Base-by-base conservation (phyloP, 148 eudicot genomes). In the Simmondsia chinensis region DNA sequence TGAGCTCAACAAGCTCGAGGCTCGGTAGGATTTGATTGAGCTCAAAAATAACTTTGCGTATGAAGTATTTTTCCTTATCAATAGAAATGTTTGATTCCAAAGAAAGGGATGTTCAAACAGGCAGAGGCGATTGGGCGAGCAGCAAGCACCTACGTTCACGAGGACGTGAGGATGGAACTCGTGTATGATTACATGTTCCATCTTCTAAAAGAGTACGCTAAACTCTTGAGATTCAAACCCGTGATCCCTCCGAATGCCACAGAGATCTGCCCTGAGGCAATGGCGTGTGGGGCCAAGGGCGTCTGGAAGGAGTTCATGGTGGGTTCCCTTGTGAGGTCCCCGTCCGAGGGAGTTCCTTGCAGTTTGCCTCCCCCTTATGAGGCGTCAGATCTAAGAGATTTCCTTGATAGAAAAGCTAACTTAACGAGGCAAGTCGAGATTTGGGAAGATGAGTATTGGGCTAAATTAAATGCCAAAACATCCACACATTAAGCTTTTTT, bases 151-250 rank as follows among this genome's bases (percentile, higher is more conserved):
- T 72, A 60, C 52, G 46, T 76, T 12, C 78, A 60, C 2, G 68
- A 73, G 28, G 68, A 73, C 13, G 1, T 59, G 19, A 77, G 66
- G 46, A 77, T 77, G 70, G 73, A 69, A 4, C 13, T 54, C 11
- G 76, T 77, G 33, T 77, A 73, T 10, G 74, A 73, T 27, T 77
- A 73, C 63, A 77, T 77, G 79, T 77, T 69, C 21, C 79, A 77
- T 49, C 25, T 77, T 45, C 12, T 77, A 16, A 73, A 42, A 22
- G 83, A 77, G 45, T 73, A 77, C 20, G 67, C 73, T 33, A 73
- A 66, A 43, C 65, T 77, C 1, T 12, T 69, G 25, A 66, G 54
- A 56, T 77, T 66, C 57, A 73, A 66, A 24, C 79, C 83, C 6
- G 27, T 30, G 9, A 23, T 77, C 0, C 76, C 83, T 24, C 39